phyloP scores from a whole-genome alignment of 768 basidiomycete genomes.

The Psilocybe tampanensis region DNA sequence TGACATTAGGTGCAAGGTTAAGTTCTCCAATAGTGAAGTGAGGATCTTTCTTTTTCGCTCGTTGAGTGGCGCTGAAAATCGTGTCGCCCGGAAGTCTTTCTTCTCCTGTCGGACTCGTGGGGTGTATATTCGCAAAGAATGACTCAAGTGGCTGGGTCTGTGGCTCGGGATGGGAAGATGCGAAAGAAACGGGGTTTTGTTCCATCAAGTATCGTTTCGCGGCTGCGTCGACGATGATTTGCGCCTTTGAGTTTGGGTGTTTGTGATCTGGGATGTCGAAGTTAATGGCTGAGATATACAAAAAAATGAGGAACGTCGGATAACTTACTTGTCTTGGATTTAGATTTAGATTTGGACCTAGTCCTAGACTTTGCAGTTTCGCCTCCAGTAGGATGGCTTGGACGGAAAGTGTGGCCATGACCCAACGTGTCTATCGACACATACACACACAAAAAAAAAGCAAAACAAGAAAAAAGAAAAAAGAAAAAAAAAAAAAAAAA shows the following conservation, averaged over 20 bases:
- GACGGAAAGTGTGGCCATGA: background rate
- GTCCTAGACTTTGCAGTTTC: background rate
- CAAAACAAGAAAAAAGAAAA: background rate
- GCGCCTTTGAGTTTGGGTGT: background rate
- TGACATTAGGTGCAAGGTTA: too few relatives aligned
- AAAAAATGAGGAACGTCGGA: too few relatives aligned
- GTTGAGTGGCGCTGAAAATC: conserved; percentile 4
- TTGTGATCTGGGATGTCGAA: background rate
- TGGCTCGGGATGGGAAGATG: background rate
- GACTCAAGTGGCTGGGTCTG: too few relatives aligned
- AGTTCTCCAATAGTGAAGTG: background rate
- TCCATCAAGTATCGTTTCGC: background rate
- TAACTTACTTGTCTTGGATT: background rate
- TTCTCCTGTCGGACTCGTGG: background rate
- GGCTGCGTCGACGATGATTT: background rate
- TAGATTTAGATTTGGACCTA: background rate
- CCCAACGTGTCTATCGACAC: conserved; percentile 1
- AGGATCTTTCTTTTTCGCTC: background rate
- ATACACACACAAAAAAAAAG: too few relatives aligned
- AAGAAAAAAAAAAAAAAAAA: background rate
- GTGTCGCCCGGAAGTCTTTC: background rate
- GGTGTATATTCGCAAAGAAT: too few relatives aligned
- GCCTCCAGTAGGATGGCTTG: background rate
- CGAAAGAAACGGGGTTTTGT: background rate
- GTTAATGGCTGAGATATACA: background rate